Conservation (phyloP, 805 yeast genomes). For the Schwanniomyces sp. region DNA sequence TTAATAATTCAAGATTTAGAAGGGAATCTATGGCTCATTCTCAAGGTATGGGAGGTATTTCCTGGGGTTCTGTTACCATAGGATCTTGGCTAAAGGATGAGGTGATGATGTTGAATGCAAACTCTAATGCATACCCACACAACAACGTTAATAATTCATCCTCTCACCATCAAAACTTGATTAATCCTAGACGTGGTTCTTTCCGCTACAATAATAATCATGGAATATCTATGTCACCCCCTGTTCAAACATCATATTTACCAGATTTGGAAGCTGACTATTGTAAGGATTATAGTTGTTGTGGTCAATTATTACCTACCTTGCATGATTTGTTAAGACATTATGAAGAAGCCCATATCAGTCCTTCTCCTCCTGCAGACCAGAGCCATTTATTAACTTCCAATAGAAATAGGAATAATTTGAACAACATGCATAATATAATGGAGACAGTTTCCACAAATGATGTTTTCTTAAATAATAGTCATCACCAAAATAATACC, state of each 20-base stretch:
- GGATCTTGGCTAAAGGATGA: conserved; percentile 97
- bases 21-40: conserved; percentile 93
- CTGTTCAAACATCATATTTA: conserved; percentile 71
- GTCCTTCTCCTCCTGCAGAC: conserved; percentile 48
- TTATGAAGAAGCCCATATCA: conserved; percentile 94
- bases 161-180: conserved; percentile 10
- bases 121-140: background rate
- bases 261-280: conserved; percentile 94
- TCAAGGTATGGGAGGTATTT: conserved; percentile 96
- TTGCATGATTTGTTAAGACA: conserved; percentile 91
- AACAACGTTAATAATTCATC: conserved; percentile 1
- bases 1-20: conserved; percentile 53
- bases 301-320: conserved; percentile 90
- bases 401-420: conserved; percentile 31
- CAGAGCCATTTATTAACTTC: conserved; percentile 28
- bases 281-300: conserved; percentile 94
- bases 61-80: conserved; percentile 94
- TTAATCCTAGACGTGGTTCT: conserved; percentile 39
- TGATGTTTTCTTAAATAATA: conserved; percentile 74
- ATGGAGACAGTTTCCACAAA: conserved; percentile 91
- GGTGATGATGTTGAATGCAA: conserved; percentile 54
- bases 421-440: conserved; percentile 52
- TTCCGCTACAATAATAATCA: conserved; percentile 27
- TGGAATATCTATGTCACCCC: conserved; percentile 55
- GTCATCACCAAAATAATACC: conserved; percentile 21